These are phyloP conservation scores for Hypericum androsaemum DNA, from an alignment of 345 rosid species.

Conservation along the genomic window DNA sequence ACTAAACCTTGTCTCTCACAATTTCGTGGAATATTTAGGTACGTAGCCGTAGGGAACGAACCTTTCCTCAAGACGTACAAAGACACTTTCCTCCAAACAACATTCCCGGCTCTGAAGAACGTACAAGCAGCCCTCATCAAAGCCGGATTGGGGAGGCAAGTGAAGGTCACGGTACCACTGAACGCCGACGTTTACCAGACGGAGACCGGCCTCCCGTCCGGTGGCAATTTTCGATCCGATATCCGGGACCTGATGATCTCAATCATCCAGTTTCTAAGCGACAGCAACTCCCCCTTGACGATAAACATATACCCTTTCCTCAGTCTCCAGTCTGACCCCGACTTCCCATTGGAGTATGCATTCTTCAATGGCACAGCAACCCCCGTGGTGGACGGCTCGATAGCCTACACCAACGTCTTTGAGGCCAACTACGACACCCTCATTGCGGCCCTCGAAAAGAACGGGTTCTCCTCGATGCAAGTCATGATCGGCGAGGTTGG, in stretches of 20 bases:
- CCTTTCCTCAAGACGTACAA: conserved; percentile 70
- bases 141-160: conserved; percentile 65
- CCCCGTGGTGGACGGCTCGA: conserved; percentile 71
- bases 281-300: conserved; percentile 47
- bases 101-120: conserved; percentile 78
- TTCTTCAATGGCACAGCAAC: conserved; percentile 50
- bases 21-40: conserved; percentile 23
- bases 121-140: conserved; percentile 80
- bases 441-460: conserved; percentile 56
- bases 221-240: conserved; percentile 63
- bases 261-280: conserved; percentile 48
- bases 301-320: conserved; percentile 92
- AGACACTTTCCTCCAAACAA: conserved; percentile 39
- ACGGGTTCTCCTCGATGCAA: conserved; percentile 61
- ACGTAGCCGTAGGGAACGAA: conserved; percentile 85
- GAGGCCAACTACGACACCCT: conserved; percentile 87
- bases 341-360: conserved; percentile 73
- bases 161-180: conserved; percentile 71
- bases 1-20: not conserved
- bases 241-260: conserved; percentile 52
- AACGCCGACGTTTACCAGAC: conserved; percentile 77
- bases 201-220: conserved; percentile 54
- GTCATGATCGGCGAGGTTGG: conserved; percentile 85
- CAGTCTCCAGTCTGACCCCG: conserved; percentile 60
- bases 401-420: conserved; percentile 69